Evolutionary conservation across 257 asterid genomes (phyloP).

Genomic region (Ehretia macrophylla): DNA sequence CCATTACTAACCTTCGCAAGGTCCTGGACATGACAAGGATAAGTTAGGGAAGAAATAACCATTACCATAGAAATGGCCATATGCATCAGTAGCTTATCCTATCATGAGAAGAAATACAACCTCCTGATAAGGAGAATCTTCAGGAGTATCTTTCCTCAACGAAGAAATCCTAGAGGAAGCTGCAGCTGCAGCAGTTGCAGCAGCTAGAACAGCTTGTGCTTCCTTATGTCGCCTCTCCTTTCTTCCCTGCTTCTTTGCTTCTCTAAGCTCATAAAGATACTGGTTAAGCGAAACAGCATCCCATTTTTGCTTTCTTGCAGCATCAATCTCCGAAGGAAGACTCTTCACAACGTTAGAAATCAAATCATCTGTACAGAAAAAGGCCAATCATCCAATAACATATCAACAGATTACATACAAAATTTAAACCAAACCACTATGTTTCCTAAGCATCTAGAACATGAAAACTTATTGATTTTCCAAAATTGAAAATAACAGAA

Average conservation of each 20-base stretch:
- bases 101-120: conserved; percentile 28
- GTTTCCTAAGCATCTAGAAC: neutral
- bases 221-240: conserved; percentile 92
- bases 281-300: conserved; percentile 76
- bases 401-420: neutral
- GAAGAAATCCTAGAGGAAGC: conserved; percentile 86
- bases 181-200: conserved; percentile 99
- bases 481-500: conserved; percentile 1
- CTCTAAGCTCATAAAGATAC: conserved; percentile 72
- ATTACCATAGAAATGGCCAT: neutral
- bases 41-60: neutral
- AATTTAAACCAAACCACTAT: neutral
- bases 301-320: conserved; percentile 68
- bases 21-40: conserved; percentile 34
- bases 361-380: conserved; percentile 60
- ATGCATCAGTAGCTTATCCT: neutral
- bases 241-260: conserved; percentile 88
- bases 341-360: conserved; percentile 58
- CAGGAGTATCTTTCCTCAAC: conserved; percentile 70
- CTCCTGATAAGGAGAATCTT: conserved; percentile 63
- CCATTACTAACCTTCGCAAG: conserved; percentile 38
- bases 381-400: conserved; percentile 7
- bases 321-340: conserved; percentile 70
- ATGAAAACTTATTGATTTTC: conserved; percentile 3
- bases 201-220: conserved; percentile 95